phyloP scores from a whole-genome alignment of 2,329 filamentous ascomycete species.

The Aspergillus alliaceus region DNA sequence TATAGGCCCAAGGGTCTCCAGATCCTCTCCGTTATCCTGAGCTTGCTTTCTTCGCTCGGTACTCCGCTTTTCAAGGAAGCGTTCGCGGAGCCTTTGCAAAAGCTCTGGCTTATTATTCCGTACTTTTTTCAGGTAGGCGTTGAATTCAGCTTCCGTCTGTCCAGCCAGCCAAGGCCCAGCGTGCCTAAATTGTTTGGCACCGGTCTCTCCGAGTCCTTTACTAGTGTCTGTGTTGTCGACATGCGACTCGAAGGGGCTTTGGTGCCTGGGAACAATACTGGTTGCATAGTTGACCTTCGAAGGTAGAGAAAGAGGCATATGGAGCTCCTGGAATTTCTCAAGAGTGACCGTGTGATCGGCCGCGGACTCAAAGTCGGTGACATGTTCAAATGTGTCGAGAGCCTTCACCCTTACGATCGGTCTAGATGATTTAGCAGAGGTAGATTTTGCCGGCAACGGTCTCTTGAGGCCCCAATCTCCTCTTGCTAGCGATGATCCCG shows the following conservation, averaged over 20 bases:
- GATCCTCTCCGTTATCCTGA: conserved; percentile 41
- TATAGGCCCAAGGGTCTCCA: conserved; percentile 28
- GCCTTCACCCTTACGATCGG: conserved; percentile 74
- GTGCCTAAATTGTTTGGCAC: conserved; percentile 55
- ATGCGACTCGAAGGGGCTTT: conserved; percentile 43
- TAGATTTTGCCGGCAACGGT: conserved; percentile 73
- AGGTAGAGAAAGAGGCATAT: conserved; percentile 65
- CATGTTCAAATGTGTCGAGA: conserved; percentile 80
- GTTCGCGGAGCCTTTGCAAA: conserved; percentile 37
- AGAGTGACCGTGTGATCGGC: conserved; percentile 78
- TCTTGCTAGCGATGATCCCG: conserved; percentile 66
- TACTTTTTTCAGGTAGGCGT: conserved; percentile 50
- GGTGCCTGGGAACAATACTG: conserved; percentile 29
- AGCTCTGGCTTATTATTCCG: conserved; percentile 42
- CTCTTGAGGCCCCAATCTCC: conserved; percentile 96
- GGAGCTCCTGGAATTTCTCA: conserved; percentile 82
- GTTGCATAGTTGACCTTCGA: conserved; percentile 33
- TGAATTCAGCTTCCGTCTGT: conserved; percentile 57
- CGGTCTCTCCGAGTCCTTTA: conserved; percentile 29
- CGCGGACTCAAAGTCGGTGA: conserved; percentile 85
- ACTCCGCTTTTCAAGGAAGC: conserved; percentile 32
- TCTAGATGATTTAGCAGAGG: conserved; percentile 65
- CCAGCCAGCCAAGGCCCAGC: conserved; percentile 60
- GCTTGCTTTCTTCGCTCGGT: conserved; percentile 38
- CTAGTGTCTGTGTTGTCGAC: conserved; percentile 48